Base-by-base conservation (phyloP, 192 early-diverging fungal genomes). In the Coemansia sp. region DNA sequence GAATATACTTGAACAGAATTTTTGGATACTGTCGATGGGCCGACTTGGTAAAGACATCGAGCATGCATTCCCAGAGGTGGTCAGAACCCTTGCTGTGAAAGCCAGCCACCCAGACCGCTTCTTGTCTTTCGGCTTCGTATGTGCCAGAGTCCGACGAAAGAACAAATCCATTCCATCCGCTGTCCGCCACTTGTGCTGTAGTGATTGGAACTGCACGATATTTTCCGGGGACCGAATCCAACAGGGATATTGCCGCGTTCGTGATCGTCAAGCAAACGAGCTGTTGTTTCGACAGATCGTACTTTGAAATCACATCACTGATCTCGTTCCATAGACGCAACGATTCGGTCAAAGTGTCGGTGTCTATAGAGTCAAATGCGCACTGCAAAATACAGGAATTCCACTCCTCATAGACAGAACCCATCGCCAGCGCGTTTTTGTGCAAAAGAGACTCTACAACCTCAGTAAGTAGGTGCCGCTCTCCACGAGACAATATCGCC, bases 11-110 rank as follows among this genome's bases (percentile, higher is more conserved):
- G 19, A 57, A 57, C 35, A 35, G 35, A 4, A 11, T 35, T 2
- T 19, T 29, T 35, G 50, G 6, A 23, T 50, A 36, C 20, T 33
- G 35, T 15, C 9, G 15, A 23, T 29, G 17, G 32, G 50, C 25
- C 5, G n/a, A 34, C 5, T 54, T 14, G 8, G 22, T 36, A 59
- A 73, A 43, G 17, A 61, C 61, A 14, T 35, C 36, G 29, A 73
- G 43, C 4, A 61, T 49, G 34, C 61, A 73, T 19, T 67, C 52
- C 71, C 71, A 73, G 49, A 73, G 66, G 3, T 25, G 49, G 36
- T 32, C 25, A 53, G 19, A 7, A 32, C 22, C 2, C 20, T 7
- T 32, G 20, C 7, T 29, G 22, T 29, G 7, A 5, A 17, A 17
- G 10, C 17, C 42, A 45, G 42, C 17, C 14, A 45, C 42, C 71